Evolutionary conservation across 2,329 filamentous ascomycete species (phyloP).

Genomic region (Aspergillus viridinutans): DNA sequence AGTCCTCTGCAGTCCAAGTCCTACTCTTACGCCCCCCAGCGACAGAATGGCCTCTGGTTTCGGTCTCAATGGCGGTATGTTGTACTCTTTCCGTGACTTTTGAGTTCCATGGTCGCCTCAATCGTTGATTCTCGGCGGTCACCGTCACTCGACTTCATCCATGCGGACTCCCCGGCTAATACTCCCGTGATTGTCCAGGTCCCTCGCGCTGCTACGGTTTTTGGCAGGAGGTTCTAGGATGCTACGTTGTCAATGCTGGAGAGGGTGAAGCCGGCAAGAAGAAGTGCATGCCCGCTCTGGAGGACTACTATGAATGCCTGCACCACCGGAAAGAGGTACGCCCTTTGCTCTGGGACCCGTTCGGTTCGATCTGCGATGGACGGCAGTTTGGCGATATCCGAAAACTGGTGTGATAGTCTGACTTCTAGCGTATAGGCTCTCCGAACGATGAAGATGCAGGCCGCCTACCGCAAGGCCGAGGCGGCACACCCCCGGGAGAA

Average conservation of each 20-base stretch:
- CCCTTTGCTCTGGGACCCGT: background rate
- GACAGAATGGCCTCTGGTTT: conserved; percentile 48
- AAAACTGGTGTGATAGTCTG: background rate
- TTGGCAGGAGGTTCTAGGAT: conserved; percentile 98
- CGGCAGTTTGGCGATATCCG: background rate
- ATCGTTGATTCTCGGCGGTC: conserved; percentile 13
- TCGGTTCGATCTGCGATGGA: background rate
- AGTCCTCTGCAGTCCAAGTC: conserved; percentile 18
- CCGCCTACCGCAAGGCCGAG: conserved; percentile 77
- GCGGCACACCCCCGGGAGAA: conserved; percentile 72
- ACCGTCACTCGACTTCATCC: background rate
- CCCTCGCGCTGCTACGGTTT: conserved; percentile 91
- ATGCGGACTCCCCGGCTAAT: conserved; percentile 21
- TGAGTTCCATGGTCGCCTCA: conserved; percentile 2
- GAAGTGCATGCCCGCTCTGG: conserved; percentile 78
- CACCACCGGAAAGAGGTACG: conserved; percentile 98
- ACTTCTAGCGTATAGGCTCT: conserved; percentile 57
- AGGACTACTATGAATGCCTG: conserved; percentile 98
- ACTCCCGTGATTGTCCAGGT: conserved; percentile 41
- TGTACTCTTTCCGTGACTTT: background rate
- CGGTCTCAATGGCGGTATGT: conserved; percentile 53
- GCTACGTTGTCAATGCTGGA: conserved; percentile 91
- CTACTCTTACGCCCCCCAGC: conserved; percentile 13
- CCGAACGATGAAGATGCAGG: conserved; percentile 72
- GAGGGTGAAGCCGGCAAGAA: conserved; percentile 77